Base-by-base conservation (phyloP, 2,329 filamentous ascomycete species). In the Alternaria sp. region DNA sequence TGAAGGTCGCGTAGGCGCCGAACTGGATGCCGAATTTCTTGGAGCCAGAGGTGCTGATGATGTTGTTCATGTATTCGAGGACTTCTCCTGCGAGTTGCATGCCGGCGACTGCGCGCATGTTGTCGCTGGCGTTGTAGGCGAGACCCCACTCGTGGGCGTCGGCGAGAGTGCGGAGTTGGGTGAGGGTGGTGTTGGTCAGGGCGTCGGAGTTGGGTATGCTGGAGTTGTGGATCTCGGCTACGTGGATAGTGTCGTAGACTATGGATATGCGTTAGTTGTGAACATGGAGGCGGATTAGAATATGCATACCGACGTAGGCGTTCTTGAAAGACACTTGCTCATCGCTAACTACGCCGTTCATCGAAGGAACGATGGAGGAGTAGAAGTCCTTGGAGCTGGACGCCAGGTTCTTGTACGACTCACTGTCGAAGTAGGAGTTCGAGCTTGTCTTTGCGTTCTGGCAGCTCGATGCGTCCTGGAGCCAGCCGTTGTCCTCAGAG, bases 131-230 rank as follows among this genome's bases (percentile, higher is more conserved):
- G 82, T 96, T 95, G 87, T 91, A 96, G 57, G 92, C 92, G 13
- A 96, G 88, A 73, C 90, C 90, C 84, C 87, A 97, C 79, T 97
- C 91, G 79, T 96, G 92, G 62, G 84, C 82, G 77, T 94, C 89
- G 70, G 94, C 93, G 30, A 96, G 88, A n/a, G 86, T 86, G 70
- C 87, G 85, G 60, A 96, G 86, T 76, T 91, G 87, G 70, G 82
- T 77, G 59, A 93, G 83, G 25, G 86, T 85, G 40, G 82, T 71
- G 50, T 88, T 90, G 64, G 94, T 85, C 49, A 92, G 83, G 55
- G 87, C 76, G 23, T 81, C 75, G 4, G 85, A 85, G 25, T 75
- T 73, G 44, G 87, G 84, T 72, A 93, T 91, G 65, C 81, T 84
- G n/a, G 81, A 68, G 79, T 90, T 90, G 80, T 90, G 87, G 75